A percentile compares a stretch with the other conserved stretches of the same genome.
Conservation (phyloP, 495 filamentous ascomycete genomes). For the Bryoglossum gracile region DNA sequence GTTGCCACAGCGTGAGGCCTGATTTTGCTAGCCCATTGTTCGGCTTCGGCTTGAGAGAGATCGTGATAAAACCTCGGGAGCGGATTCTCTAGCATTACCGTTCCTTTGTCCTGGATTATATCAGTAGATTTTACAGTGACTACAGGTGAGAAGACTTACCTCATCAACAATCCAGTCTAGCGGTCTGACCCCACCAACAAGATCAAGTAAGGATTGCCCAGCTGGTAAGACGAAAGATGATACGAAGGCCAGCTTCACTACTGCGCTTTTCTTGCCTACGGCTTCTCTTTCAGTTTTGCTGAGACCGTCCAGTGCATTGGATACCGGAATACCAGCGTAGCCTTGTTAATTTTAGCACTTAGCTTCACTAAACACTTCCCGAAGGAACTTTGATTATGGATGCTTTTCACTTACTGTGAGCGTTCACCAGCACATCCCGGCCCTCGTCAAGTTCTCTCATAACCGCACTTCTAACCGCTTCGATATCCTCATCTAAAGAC, state of each 20-base stretch:
- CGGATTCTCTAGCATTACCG: no score
- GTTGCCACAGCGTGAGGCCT: conserved; percentile 12
- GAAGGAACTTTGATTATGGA: no score
- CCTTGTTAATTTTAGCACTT: no score
- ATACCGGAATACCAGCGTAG: conserved; percentile 10
- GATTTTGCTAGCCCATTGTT: conserved; percentile 3
- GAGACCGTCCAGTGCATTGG: conserved; percentile 15
- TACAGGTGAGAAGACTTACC: no score
- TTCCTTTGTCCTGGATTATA: no score
- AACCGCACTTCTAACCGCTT: conserved; percentile 9
- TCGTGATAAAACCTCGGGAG: not conserved
- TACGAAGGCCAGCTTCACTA: conserved; percentile 11
- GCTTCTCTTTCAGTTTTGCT: conserved; percentile 10
- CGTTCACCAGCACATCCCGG: conserved; percentile 10
- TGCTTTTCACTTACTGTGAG: conserved; percentile 7
- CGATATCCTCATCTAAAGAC: conserved; percentile 13
- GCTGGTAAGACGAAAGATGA: conserved; percentile 8
- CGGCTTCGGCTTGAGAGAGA: not conserved
- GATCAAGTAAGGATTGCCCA: conserved; percentile 1
- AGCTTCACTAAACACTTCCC: no score
- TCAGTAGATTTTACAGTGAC: no score
- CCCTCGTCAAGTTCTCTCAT: conserved; percentile 16
- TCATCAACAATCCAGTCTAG: no score
- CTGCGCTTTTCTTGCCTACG: conserved; percentile 10
- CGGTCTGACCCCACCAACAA: not conserved